phyloP scores from a whole-genome alignment of 225 moss, liverwort and hornwort species.

The Neckera pumila region DNA sequence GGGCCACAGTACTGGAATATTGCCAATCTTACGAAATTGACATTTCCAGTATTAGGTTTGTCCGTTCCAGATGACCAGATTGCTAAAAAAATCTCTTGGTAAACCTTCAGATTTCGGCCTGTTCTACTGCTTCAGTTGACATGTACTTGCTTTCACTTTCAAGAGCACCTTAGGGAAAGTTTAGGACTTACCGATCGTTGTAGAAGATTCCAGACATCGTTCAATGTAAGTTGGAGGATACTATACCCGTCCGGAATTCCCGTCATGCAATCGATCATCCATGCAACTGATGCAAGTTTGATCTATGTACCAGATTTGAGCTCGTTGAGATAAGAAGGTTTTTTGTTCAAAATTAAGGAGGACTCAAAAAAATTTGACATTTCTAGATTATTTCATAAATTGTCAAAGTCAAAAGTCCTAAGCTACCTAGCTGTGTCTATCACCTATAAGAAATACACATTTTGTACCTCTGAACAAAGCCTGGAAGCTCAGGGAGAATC shows the following conservation, averaged over 20 bases:
- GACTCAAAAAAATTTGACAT: too few species aligned
- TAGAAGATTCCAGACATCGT: background rate
- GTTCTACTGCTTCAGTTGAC: background rate
- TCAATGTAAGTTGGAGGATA: background rate
- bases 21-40: background rate
- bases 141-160: background rate
- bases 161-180: background rate
- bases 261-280: background rate
- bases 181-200: background rate
- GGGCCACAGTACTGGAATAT: background rate
- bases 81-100: background rate
- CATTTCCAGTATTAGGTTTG: background rate
- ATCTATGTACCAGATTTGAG: background rate
- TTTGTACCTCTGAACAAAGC: background rate
- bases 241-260: background rate
- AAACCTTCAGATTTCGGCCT: background rate
- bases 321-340: too few species aligned
- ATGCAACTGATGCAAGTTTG: background rate
- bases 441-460: too few species aligned
- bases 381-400: too few species aligned
- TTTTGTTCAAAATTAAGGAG: background rate
- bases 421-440: background rate
- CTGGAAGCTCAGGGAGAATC: background rate
- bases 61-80: background rate
- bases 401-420: background rate